Evolutionary conservation across 2,329 filamentous ascomycete genomes (phyloP).

Genomic region (Aspergillus neoniger): DNA sequence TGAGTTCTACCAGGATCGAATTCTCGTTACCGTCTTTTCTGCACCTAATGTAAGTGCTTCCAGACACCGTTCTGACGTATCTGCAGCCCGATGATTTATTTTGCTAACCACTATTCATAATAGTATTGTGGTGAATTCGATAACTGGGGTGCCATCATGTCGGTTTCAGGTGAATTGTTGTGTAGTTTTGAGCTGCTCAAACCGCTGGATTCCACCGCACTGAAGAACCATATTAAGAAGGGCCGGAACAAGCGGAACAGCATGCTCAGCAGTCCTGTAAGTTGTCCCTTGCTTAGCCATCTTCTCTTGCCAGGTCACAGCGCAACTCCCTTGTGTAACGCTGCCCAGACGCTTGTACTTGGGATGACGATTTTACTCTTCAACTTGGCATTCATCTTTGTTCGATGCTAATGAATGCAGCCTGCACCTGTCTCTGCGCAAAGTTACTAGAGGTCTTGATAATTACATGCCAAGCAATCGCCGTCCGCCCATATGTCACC

Average conservation of each 20-base stretch:
- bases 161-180: slow-evolving; percentile 85
- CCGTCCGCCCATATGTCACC: slow-evolving; percentile 23
- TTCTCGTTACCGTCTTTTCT: slow-evolving; percentile 95
- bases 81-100: background rate
- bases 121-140: slow-evolving; percentile 99
- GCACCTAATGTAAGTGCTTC: slow-evolving; percentile 80
- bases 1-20: slow-evolving; percentile 95
- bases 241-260: slow-evolving; percentile 90
- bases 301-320: slow-evolving; percentile 25
- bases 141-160: slow-evolving; percentile 99
- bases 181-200: slow-evolving; percentile 98
- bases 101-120: slow-evolving; percentile 27
- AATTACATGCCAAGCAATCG: slow-evolving; percentile 24
- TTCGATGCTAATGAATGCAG: slow-evolving; percentile 32
- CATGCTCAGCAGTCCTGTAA: slow-evolving; percentile 93
- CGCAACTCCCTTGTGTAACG: slow-evolving; percentile 23
- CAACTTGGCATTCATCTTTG: background rate
- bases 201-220: slow-evolving; percentile 88
- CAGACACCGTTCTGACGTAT: background rate
- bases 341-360: slow-evolving; percentile 24
- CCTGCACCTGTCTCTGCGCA: slow-evolving; percentile 50
- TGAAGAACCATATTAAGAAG: slow-evolving; percentile 99
- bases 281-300: slow-evolving; percentile 44
- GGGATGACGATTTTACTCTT: slow-evolving; percentile 9
- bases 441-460: slow-evolving; percentile 40